Evolutionary conservation across 176 grass and related monocot species (phyloP), one percentile per base, ranked within the genome.

Genomic region (Saccharum officinarum): DNA sequence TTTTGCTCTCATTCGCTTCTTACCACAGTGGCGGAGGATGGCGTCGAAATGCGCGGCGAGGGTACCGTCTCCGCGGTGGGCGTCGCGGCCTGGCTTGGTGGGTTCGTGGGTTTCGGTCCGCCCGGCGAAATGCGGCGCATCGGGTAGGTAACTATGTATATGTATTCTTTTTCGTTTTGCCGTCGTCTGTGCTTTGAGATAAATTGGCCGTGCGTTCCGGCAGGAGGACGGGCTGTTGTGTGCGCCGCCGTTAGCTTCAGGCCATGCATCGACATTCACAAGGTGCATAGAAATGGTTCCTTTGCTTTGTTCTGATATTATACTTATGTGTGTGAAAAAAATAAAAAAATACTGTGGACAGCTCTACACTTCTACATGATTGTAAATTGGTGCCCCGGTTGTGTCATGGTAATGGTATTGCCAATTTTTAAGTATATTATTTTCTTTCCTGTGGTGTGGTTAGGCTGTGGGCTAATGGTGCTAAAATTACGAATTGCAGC

Each of bases 191-290:
- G 42, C 23, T 45, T 61, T 64, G 74, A 80, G 57, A 77, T 16
- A 63, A 15, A 80, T 79, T 67, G 55, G 14, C 28, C 45, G 40
- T 60, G 49, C 49, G 5, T 87, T 87, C 74, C 65, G 66, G 71
- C 81, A 86, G 82, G 83, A 55, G 22, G 69, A 39, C 65, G 80
- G 49, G 44, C 22, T 6, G 23, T 90, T 55, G 44, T 34, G 41
- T 98, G 92, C 50, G 50, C 84, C 13, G 66, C 84, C 0, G 85
- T 90, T 36, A 77, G 42, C 66, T 95, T 98, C 86, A 90, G 86
- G 14, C 93, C 96, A 3, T 98, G 96, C 62, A 95, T 98, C 17
- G 93, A 98, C 87, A 94, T 98, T 67, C 97, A 98, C 86, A 92
- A 98, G 97, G 91, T 98, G n/a, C 7, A 85, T 82, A 42, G 16